Base-by-base conservation (phyloP, 1,284 basidiomycete genomes). In the Trametes pubescens region DNA sequence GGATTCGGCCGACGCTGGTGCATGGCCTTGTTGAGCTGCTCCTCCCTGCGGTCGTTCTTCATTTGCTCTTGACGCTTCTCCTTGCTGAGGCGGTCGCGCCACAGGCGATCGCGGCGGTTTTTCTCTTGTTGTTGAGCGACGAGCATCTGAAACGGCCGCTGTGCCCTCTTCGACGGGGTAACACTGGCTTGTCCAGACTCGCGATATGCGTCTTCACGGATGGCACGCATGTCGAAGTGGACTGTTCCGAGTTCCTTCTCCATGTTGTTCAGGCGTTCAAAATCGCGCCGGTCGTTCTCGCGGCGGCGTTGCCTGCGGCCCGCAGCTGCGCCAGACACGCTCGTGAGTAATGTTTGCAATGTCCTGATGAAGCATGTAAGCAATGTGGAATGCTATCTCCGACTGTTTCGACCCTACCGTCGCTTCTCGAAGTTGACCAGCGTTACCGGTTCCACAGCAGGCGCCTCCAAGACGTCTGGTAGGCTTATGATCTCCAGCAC, bases 341-440 rank as follows among this genome's bases (percentile, higher is more conserved):
- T 86, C 37, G 80, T 77, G 57, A 92, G 83, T 21, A 94, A 77
- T 65, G 86, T 84, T 73, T 83, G 86, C 26, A 93, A 75, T 66
- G 91, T 85, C 69, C 91, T 92, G 67, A 0, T 51, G 65, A 13
- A 47, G 13, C 21, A 21, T 34, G 32, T 57, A 11, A 57, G 55
- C 21, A 18, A 24, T 3, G 6, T 21, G 26, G 10, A 3, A 58
- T 7, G 49, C 49, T 40, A 64, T 58, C 51, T 64, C 52, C 48
- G 51, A 59, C 64, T 26, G 2, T 10, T 49, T 18, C 2, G 26
- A 8, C 24, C 59, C 51, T 67, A 92, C 91, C 92, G 85, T 66
- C 92, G 84, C 73, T 94, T 94, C 68, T 93, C 90, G 68, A 93
- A 86, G 72, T 93, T 93, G 57, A 94, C 83, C 43, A 93, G 82